phyloP scores from a whole-genome alignment of 176 grass and related monocot species.

The Aegilops bicornis region DNA sequence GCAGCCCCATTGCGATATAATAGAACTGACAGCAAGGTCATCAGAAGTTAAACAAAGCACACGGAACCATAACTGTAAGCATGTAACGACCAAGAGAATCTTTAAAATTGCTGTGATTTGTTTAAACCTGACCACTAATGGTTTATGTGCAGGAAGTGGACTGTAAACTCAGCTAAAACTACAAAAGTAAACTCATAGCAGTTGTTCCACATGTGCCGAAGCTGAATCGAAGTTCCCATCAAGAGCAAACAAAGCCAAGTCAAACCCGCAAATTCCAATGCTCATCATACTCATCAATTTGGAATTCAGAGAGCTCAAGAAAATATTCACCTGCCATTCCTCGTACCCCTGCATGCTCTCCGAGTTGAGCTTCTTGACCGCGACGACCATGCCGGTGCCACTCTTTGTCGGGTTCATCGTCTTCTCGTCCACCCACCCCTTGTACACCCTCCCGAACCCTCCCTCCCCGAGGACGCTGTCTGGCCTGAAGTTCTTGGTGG shows the following conservation, averaged over 20 bases:
- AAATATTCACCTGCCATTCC: conserved; percentile 81
- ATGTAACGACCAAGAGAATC: conserved; percentile 10
- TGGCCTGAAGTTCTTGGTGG: conserved; percentile 73
- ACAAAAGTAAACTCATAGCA: not conserved
- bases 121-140: conserved; percentile 21
- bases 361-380: conserved; percentile 81
- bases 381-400: conserved; percentile 62
- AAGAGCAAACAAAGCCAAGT: not conserved
- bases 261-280: not conserved
- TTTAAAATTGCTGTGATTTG: conserved; percentile 4
- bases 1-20: not conserved
- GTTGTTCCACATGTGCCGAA: not conserved
- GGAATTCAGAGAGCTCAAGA: conserved; percentile 16
- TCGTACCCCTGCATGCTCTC: conserved; percentile 87
- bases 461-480: conserved; percentile 84
- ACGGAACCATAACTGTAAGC: not conserved
- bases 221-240: not conserved
- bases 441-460: conserved; percentile 85
- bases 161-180: not conserved
- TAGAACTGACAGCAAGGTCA: conserved; percentile 6
- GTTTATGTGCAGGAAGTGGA: not conserved
- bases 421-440: conserved; percentile 95
- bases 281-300: not conserved
- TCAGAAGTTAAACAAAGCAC: conserved; percentile 13
- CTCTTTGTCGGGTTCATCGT: conserved; percentile 54